Evolutionary conservation across 345 rosid species (phyloP).

Genomic region (Brassica rapa): DNA sequence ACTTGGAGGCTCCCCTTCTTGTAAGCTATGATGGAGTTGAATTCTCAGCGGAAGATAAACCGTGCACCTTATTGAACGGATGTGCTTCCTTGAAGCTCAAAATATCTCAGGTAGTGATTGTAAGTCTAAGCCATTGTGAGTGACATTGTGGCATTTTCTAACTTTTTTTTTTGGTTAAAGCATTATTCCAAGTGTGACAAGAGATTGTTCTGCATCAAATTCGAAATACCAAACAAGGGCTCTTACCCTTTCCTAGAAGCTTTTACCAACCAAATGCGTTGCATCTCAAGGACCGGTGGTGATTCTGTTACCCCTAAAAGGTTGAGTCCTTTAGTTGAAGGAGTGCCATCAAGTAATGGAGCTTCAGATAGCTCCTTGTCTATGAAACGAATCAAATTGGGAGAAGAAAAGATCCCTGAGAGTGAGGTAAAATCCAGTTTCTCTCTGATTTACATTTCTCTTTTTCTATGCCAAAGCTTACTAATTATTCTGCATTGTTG

Average conservation of each 20-base stretch:
- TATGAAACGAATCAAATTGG: conserved; percentile 64
- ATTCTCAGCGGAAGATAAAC: conserved; percentile 62
- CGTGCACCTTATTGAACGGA: conserved; percentile 61
- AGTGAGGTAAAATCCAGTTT: conserved; percentile 38
- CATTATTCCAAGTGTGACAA: conserved; percentile 82
- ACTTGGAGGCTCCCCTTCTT: conserved; percentile 77
- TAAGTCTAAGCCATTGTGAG: neutral
- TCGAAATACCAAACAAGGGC: conserved; percentile 53
- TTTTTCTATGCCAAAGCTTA: conserved; percentile 3
- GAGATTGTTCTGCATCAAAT: conserved; percentile 67
- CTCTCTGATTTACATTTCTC: neutral
- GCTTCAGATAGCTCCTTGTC: conserved; percentile 41
- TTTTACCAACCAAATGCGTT: conserved; percentile 65
- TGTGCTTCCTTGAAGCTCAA: conserved; percentile 80
- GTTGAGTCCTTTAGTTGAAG: conserved; percentile 28
- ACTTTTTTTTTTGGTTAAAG: conserved; percentile 42
- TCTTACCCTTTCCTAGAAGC: conserved; percentile 66
- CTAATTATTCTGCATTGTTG: conserved; percentile 16
- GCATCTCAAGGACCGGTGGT: conserved; percentile 60
- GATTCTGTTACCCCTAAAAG: conserved; percentile 55
- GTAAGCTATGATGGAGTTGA: conserved; percentile 76
- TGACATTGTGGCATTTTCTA: neutral
- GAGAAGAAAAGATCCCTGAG: conserved; percentile 43
- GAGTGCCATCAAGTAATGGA: conserved; percentile 35
- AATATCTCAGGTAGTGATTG: conserved; percentile 65